phyloP scores from a whole-genome alignment of 208 protist species.

The Herpetomonas samuelpessoai region DNA sequence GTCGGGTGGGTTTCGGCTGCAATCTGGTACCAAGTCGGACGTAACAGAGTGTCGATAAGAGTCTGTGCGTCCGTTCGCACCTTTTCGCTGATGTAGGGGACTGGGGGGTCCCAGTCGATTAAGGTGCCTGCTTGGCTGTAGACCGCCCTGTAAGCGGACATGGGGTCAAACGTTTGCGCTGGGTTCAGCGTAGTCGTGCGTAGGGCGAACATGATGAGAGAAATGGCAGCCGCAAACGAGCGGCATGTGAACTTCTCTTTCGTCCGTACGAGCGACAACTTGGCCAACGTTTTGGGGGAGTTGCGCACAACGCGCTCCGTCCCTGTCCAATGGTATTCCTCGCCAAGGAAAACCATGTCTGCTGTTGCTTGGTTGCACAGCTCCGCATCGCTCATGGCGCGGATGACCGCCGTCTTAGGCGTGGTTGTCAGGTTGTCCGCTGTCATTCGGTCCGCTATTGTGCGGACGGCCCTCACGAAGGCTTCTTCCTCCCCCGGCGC shows the following conservation, averaged over 20 bases:
- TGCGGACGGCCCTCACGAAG: constrained; percentile 10
- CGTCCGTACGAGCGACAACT: constrained; percentile 3
- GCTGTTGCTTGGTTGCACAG: not conserved
- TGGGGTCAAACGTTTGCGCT: constrained; percentile 4
- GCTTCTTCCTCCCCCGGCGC: constrained; percentile 7
- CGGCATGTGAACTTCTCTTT: constrained; percentile 2
- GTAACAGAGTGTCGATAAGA: not conserved
- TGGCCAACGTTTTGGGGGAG: constrained; percentile 18
- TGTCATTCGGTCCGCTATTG: constrained; percentile 11
- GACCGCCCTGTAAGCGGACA: constrained; percentile 2
- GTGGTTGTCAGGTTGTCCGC: constrained; percentile 15
- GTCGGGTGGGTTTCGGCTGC: not conserved
- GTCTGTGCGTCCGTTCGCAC: not conserved
- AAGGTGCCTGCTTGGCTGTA: not conserved
- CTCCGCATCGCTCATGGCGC: constrained; percentile 4
- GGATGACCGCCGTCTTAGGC: constrained; percentile 4
- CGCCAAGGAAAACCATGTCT: constrained; percentile 14
- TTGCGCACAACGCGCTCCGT: constrained; percentile 15
- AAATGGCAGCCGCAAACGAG: constrained; percentile 1
- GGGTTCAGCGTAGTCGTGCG: constrained; percentile 19
- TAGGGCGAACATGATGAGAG: constrained; percentile 6
- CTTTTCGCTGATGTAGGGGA: not conserved
- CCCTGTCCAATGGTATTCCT: constrained; percentile 19
- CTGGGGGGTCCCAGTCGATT: constrained; percentile 1
- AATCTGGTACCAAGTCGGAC: not conserved